Percentiles rank a stretch among this genome's conserved stretches.
phyloP scores from a whole-genome alignment of 2,329 filamentous ascomycete genomes.

The Alternaria angustiovoidea region DNA sequence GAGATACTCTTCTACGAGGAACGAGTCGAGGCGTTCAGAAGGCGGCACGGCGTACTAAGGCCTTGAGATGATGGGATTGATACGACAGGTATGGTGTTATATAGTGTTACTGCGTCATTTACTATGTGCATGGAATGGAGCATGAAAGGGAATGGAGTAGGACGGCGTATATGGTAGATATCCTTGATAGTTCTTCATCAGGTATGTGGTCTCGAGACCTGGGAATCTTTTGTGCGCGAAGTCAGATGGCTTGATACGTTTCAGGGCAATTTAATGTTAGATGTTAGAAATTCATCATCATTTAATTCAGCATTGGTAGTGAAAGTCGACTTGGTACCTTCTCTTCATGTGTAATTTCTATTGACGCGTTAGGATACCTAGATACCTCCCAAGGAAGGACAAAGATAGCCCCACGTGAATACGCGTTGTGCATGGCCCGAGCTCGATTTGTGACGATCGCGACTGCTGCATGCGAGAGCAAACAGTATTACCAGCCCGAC shows the following conservation, averaged over 20 bases:
- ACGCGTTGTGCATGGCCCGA: constrained; percentile 20
- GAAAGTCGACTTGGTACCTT: background rate
- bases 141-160: constrained; percentile 11
- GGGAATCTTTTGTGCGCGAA: background rate
- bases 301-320: background rate
- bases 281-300: background rate
- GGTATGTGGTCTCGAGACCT: constrained; percentile 7
- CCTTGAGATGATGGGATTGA: constrained; percentile 19
- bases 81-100: constrained; percentile 9
- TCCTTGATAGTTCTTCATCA: constrained; percentile 20
- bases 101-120: constrained; percentile 11
- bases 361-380: background rate
- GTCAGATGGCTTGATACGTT: background rate
- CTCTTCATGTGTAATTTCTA: background rate
- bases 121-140: constrained; percentile 12
- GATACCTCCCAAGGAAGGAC: too few species aligned
- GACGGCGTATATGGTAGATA: constrained; percentile 26
- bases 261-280: constrained; percentile 14
- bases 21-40: constrained; percentile 78
- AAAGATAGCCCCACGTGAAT: constrained; percentile 23
- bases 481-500: constrained; percentile 7
- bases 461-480: constrained; percentile 5
- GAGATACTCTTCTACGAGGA: constrained; percentile 89
- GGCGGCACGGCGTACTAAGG: constrained; percentile 63
- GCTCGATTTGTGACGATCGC: constrained; percentile 16